Percentiles rank a stretch among this genome's conserved stretches.
phyloP scores from a whole-genome alignment of 169 alveolate species.

The Blepharisma undulans region DNA sequence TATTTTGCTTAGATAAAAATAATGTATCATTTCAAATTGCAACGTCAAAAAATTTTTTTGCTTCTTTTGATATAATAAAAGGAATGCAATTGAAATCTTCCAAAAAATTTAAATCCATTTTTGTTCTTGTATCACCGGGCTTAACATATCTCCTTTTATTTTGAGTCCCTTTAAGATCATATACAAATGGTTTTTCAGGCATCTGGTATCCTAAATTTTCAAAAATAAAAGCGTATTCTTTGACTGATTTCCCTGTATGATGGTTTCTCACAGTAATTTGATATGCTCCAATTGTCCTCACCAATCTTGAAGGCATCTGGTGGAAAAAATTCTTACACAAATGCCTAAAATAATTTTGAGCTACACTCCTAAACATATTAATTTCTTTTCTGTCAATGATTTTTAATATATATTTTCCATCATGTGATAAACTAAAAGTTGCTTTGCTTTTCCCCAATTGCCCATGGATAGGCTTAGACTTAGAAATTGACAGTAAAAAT shows the following conservation, averaged over 20 bases:
- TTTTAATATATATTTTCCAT: neutral
- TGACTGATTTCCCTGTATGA: constrained; percentile 26
- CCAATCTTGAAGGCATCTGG: constrained; percentile 64
- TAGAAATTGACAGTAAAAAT: constrained; percentile 52
- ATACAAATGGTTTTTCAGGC: constrained; percentile 33
- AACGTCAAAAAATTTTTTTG: constrained; percentile 44
- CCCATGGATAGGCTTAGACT: constrained; percentile 57
- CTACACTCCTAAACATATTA: neutral
- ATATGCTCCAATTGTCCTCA: constrained; percentile 71
- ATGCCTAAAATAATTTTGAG: neutral
- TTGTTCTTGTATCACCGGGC: constrained; percentile 38
- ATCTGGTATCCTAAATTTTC: constrained; percentile 68
- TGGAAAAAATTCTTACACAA: constrained; percentile 51
- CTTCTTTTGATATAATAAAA: constrained; percentile 45
- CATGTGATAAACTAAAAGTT: neutral
- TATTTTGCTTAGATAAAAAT: constrained; percentile 53
- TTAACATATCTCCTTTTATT: constrained; percentile 41
- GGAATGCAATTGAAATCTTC: constrained; percentile 65
- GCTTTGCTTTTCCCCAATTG: constrained; percentile 4
- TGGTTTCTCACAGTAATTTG: constrained; percentile 55
- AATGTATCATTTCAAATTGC: constrained; percentile 73
- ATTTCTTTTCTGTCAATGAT: neutral
- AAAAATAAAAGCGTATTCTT: constrained; percentile 54
- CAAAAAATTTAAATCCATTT: constrained; percentile 70
- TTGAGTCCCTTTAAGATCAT: constrained; percentile 79